Conservation (phyloP, 345 rosid species). For the Geranium rotundifolium region DNA sequence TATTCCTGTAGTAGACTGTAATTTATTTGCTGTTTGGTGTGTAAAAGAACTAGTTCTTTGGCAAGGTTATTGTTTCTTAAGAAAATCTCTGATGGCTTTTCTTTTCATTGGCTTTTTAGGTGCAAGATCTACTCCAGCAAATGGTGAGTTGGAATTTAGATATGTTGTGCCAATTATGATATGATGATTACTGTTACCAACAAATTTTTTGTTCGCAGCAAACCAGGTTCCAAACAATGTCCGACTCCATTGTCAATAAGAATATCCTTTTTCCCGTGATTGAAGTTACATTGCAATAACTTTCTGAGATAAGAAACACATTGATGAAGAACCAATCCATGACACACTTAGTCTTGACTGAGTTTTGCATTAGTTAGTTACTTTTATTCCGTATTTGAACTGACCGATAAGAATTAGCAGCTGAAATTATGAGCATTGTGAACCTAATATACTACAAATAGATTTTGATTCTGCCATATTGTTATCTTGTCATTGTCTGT, state of each 20-base stretch:
- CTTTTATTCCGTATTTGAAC: no score
- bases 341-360: neutral
- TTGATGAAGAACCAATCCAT: neutral
- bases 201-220: constrained; percentile 37
- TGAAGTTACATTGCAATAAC: constrained; percentile 3
- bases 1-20: neutral
- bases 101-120: constrained; percentile 28
- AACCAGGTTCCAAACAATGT: constrained; percentile 68
- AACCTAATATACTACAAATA: no score
- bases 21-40: neutral
- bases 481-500: neutral
- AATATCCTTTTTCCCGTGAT: constrained; percentile 37
- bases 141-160: constrained; percentile 35
- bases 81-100: neutral
- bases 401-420: no score
- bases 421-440: no score
- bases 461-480: no score
- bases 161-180: constrained; percentile 4
- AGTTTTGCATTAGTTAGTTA: neutral
- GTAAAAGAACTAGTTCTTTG: neutral
- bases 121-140: constrained; percentile 63
- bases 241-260: constrained; percentile 59
- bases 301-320: neutral
- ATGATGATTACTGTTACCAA: constrained; percentile 5
- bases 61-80: neutral